Conservation (phyloP, 2,329 filamentous ascomycete genomes). For the Blastomyces emzantsi region DNA sequence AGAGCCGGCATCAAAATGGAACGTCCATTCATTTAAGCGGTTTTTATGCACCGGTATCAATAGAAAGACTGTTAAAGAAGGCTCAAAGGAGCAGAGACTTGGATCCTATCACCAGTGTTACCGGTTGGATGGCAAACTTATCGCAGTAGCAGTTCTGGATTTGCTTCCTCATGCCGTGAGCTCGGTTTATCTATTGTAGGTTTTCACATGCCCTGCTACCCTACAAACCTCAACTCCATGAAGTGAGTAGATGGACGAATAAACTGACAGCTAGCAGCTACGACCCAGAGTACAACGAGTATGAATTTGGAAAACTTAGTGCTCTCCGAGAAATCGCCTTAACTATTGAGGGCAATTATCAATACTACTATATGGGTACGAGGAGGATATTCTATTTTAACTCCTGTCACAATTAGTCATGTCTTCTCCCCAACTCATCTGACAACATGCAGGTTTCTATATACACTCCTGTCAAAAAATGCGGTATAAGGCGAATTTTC, state of each 20-base stretch:
- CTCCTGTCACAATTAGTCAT: constrained; percentile 3
- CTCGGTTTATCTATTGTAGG: constrained; percentile 44
- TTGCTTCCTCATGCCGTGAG: constrained; percentile 40
- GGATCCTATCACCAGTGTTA: constrained; percentile 46
- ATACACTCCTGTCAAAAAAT: constrained; percentile 50
- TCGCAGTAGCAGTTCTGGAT: constrained; percentile 43
- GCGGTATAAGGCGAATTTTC: constrained; percentile 42
- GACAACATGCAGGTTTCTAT: constrained; percentile 44
- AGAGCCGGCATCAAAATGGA: constrained; percentile 38
- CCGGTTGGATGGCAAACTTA: constrained; percentile 40
- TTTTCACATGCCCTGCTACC: not conserved
- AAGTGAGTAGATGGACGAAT: not conserved
- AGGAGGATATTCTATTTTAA: not conserved
- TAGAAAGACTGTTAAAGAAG: constrained; percentile 28
- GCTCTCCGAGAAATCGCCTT: constrained; percentile 52
- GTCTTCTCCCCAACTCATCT: not conserved
- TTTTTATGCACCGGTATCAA: constrained; percentile 42
- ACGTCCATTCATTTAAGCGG: constrained; percentile 37
- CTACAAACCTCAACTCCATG: not conserved
- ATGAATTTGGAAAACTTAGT: constrained; percentile 55
- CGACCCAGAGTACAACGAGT: constrained; percentile 51
- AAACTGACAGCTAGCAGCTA: constrained; percentile 35
- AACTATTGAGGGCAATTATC: constrained; percentile 46
- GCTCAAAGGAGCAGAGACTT: constrained; percentile 34
- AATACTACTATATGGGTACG: constrained; percentile 57